Percentiles rank a stretch among this genome's conserved stretches.
Evolutionary conservation across 345 rosid genomes (phyloP).

Genomic region (Murraya koenigii): DNA sequence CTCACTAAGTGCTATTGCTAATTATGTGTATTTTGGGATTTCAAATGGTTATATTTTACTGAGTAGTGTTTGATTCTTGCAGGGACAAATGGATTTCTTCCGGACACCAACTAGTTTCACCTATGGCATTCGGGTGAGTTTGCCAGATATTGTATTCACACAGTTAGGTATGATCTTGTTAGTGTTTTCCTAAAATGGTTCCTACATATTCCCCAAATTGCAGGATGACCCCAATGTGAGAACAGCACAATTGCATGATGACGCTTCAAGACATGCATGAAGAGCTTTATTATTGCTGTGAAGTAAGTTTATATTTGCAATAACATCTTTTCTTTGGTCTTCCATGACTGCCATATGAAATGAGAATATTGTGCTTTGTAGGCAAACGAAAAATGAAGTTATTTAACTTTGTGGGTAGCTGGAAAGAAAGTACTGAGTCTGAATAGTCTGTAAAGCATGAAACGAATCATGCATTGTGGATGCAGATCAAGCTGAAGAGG

Average conservation of each 20-base stretch:
- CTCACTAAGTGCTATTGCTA: background rate
- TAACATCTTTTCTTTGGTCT: background rate
- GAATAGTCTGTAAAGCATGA: constrained; percentile 25
- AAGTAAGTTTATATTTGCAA: constrained; percentile 13
- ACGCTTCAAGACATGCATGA: constrained; percentile 52
- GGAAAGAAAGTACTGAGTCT: background rate
- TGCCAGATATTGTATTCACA: background rate
- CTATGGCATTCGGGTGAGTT: constrained; percentile 52
- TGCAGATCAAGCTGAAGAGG: constrained; percentile 7
- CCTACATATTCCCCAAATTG: background rate
- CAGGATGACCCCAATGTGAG: constrained; percentile 61
- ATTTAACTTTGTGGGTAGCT: background rate
- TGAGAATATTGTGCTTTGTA: background rate
- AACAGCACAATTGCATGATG: constrained; percentile 49
- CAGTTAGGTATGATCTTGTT: background rate
- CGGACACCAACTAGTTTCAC: constrained; percentile 38
- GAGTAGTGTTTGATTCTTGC: constrained; percentile 5
- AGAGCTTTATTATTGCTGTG: background rate
- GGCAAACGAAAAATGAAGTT: constrained; percentile 8
- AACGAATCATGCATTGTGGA: constrained; percentile 17
- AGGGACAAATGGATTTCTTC: constrained; percentile 64
- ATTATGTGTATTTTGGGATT: background rate
- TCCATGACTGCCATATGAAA: background rate
- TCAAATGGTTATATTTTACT: background rate
- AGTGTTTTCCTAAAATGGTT: background rate